phyloP scores from a whole-genome alignment of 345 rosid genomes.

The Geranium brycei region DNA sequence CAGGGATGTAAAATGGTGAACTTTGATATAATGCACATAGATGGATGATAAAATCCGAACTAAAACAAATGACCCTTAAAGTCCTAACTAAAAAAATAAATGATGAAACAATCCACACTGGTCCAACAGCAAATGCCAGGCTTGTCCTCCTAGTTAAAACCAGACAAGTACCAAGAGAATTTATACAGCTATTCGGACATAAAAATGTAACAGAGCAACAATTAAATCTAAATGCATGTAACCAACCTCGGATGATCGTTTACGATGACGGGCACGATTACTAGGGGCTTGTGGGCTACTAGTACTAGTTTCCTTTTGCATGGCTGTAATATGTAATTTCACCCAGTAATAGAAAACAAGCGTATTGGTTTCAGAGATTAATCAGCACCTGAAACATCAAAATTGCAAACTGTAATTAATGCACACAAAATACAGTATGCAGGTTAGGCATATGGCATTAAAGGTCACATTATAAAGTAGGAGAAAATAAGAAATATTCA shows the following conservation, averaged over 20 bases:
- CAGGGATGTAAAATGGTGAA: too few relatives aligned
- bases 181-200: neutral
- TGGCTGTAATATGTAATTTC: slow-evolving; percentile 18
- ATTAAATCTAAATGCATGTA: neutral
- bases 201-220: neutral
- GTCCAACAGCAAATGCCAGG: neutral
- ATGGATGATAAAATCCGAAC: neutral
- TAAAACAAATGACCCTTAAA: too few relatives aligned
- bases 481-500: too few relatives aligned
- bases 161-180: neutral
- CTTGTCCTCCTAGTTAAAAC: neutral
- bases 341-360: slow-evolving; percentile 7
- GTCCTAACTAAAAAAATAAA: neutral
- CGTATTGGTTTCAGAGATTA: neutral
- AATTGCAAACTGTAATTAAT: neutral
- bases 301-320: slow-evolving; percentile 48
- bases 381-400: slow-evolving; percentile 9
- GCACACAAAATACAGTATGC: neutral
- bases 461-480: neutral
- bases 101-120: neutral
- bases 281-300: slow-evolving; percentile 32
- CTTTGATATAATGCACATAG: too few relatives aligned
- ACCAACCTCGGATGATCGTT: slow-evolving; percentile 60
- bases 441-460: neutral
- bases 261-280: slow-evolving; percentile 48